Percentiles rank a stretch among this genome's conserved stretches.
phyloP scores from a whole-genome alignment of 2,329 filamentous ascomycete species.

The Metarhizium guizhouense region DNA sequence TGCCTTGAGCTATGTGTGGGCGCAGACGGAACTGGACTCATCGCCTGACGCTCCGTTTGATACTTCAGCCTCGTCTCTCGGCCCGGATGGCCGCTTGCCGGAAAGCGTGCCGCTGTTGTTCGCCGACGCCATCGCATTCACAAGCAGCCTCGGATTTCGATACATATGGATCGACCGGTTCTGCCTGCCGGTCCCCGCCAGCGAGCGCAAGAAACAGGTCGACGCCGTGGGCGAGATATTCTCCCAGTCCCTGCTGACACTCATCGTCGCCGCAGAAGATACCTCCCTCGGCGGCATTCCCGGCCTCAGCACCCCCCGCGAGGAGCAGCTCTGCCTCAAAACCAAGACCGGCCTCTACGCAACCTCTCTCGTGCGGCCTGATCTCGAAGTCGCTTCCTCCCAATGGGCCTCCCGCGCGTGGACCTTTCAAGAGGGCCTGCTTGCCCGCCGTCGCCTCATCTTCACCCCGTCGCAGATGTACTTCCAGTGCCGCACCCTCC shows the following conservation, averaged over 20 bases:
- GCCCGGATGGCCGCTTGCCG: conserved; percentile 13
- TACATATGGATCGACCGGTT: conserved; percentile 30
- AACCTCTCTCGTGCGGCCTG: conserved; percentile 25
- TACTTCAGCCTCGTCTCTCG: not conserved
- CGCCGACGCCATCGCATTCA: conserved; percentile 23
- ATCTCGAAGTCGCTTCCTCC: conserved; percentile 25
- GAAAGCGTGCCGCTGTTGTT: conserved; percentile 19
- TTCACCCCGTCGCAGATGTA: conserved; percentile 28
- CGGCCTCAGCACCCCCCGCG: conserved; percentile 23
- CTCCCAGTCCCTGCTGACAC: conserved; percentile 21
- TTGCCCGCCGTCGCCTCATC: conserved; percentile 25
- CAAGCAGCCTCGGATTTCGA: conserved; percentile 22
- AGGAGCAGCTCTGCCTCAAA: conserved; percentile 25
- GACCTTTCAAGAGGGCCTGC: conserved; percentile 28
- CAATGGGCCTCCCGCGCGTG: conserved; percentile 26
- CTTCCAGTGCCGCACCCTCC: conserved; percentile 27
- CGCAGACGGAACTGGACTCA: conserved; percentile 12
- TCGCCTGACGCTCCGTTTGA: conserved; percentile 3
- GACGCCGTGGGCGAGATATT: conserved; percentile 26
- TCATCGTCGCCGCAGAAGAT: conserved; percentile 26
- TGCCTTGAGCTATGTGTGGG: conserved; percentile 27
- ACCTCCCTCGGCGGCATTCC: conserved; percentile 22
- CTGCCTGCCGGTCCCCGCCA: conserved; percentile 21
- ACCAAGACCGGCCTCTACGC: conserved; percentile 24
- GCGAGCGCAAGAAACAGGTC: conserved; percentile 19